These are phyloP conservation scores for Lumnitzera littorea DNA, from an alignment of 345 rosid genomes.

Conservation along the genomic window DNA sequence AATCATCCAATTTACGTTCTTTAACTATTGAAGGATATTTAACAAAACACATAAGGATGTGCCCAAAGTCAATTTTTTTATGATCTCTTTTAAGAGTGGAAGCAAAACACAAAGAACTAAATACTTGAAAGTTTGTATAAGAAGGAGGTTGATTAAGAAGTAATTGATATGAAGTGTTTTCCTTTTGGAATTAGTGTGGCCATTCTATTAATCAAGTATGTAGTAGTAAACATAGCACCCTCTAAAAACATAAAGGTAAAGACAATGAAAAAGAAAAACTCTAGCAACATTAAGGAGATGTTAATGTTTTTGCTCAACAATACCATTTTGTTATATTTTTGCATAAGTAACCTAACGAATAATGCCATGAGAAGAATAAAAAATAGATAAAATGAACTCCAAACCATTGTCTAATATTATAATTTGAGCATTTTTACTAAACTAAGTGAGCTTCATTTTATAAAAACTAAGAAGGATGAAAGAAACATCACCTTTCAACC, in stretches of 20 bases:
- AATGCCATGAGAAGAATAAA: background rate
- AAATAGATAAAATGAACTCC: background rate
- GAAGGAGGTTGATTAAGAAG: too few species aligned
- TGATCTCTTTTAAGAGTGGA: too few species aligned
- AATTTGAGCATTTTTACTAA: background rate
- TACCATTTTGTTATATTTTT: background rate
- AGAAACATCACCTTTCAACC: background rate
- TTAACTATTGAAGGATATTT: too few species aligned
- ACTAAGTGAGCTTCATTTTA: background rate
- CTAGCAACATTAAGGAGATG: background rate
- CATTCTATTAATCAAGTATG: too few species aligned
- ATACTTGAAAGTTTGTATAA: too few species aligned
- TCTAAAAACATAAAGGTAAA: background rate
- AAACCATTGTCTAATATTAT: background rate
- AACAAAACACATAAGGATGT: too few species aligned
- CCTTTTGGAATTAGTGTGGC: too few species aligned
- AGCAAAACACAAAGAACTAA: too few species aligned
- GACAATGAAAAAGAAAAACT: background rate
- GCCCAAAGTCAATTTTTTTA: too few species aligned
- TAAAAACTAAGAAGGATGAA: background rate
- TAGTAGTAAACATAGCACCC: too few species aligned
- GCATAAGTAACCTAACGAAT: background rate
- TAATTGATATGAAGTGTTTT: too few species aligned
- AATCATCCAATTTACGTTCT: too few species aligned
- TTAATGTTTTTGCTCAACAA: background rate